Base-by-base conservation (phyloP, 1,284 basidiomycete species). In the Neonothopanus nambi region DNA sequence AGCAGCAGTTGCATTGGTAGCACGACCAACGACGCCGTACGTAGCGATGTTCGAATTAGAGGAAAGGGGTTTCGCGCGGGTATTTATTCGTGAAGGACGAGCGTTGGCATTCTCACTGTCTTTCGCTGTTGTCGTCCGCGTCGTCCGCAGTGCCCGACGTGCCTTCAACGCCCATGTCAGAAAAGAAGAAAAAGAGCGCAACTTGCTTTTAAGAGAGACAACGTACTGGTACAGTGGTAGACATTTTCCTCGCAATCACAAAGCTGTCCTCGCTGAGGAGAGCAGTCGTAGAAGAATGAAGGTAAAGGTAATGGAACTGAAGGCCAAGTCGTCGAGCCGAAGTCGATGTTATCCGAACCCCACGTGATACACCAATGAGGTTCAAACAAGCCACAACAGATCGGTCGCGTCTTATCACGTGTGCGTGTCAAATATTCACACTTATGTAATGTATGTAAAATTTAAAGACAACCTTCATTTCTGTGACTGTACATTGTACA, bases 41-140 rank as follows among this genome's bases (percentile, higher is more conserved):
- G 75, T 75, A 11, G 71, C 61, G 23, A 68, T 49, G 23, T 71
- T 52, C 65, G 71, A 65, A 50, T 72, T 69, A 9, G 72, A 65
- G 49, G 75, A 74, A 39, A 73, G 70, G 56, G 80, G 80, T 71
- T 87, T 87, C 65, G 78, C 70, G 64, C 85, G 84, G 52, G 82
- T 76, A 33, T 73, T 68, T 46, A 78, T 71, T 63, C 81, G 71
- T 56, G 77, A 73, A 41, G 77, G 77, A 55, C 81, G 78, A 50
- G 78, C 79, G 57, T 80, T 75, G 57, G 81, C 82, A 68, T 84
- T 88, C 75, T 86, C 84, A 62, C 74, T 80, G 64, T 87, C 84
- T 67, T 82, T 85, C 61, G 79, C 75, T 26, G 76, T 70, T 40
- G 73, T 65, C 9, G 77, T 72, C 55, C 79, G 79, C 51, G 77